Conservation (phyloP, 1,284 basidiomycete species). For the Moniliophthora roreri region DNA sequence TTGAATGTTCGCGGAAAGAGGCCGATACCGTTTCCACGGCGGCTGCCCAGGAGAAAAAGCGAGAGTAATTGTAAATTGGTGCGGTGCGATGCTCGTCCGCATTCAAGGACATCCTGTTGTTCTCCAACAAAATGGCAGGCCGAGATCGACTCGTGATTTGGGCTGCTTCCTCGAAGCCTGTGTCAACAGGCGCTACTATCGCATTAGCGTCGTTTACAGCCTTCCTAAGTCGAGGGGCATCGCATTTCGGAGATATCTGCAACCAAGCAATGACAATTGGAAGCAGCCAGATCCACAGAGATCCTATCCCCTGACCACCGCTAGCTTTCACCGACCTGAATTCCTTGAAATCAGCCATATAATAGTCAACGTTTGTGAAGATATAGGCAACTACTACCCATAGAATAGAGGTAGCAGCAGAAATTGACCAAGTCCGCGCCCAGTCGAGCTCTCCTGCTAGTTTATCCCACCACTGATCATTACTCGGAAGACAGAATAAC, state of each 20-base stretch:
- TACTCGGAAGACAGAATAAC: constrained; percentile 34
- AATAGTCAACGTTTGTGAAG: constrained; percentile 29
- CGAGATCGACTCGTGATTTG: constrained; percentile 7
- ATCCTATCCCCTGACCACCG: constrained; percentile 29
- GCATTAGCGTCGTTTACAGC: constrained; percentile 25
- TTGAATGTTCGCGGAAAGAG: constrained; percentile 19
- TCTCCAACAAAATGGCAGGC: constrained; percentile 4
- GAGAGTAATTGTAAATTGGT: constrained; percentile 31
- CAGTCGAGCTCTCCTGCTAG: constrained; percentile 28
- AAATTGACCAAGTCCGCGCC: constrained; percentile 32
- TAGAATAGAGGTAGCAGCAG: constrained; percentile 29
- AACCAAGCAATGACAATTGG: constrained; percentile 34
- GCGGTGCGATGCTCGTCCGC: constrained; percentile 21
- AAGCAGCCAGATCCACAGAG: constrained; percentile 34
- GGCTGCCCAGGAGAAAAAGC: constrained; percentile 25
- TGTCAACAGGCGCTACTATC: constrained; percentile 10
- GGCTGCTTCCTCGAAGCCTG: constrained; percentile 8
- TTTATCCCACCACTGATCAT: constrained; percentile 34
- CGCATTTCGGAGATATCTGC: constrained; percentile 32
- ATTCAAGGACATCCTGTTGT: constrained; percentile 1
- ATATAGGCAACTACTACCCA: constrained; percentile 36
- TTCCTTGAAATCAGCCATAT: constrained; percentile 21
- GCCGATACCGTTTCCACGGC: constrained; percentile 18
- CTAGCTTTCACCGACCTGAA: constrained; percentile 19
- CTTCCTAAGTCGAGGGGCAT: constrained; percentile 20